Conservation (phyloP, 441 rosid species). For the Theobroma grandiflorum region DNA sequence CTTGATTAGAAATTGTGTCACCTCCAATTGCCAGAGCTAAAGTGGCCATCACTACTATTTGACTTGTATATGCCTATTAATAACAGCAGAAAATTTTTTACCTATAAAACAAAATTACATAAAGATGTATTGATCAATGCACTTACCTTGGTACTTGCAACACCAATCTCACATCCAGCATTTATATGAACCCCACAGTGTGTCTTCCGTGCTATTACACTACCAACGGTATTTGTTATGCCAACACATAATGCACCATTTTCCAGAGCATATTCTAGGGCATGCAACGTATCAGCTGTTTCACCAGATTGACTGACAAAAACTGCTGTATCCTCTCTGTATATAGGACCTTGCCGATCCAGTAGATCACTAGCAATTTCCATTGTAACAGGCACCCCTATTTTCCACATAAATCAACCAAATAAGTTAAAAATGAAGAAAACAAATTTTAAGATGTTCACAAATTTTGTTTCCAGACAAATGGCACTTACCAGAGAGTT, state of each 20-base stretch:
- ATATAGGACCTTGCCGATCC: slow-evolving; percentile 95
- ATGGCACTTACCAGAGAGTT: slow-evolving; percentile 72
- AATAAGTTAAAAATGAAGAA: neutral
- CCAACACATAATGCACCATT: slow-evolving; percentile 98
- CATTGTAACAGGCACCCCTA: slow-evolving; percentile 94
- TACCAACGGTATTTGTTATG: slow-evolving; percentile 72
- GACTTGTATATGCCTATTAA: slow-evolving; percentile 93
- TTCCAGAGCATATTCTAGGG: slow-evolving; percentile 81
- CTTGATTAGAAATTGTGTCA: slow-evolving; percentile 75
- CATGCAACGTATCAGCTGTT: slow-evolving; percentile 93
- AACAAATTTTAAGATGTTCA: slow-evolving; percentile 1
- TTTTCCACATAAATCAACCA: slow-evolving; percentile 22
- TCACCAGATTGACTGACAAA: slow-evolving; percentile 99
- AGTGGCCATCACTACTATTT: slow-evolving; percentile 97
- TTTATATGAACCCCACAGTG: slow-evolving; percentile 60
- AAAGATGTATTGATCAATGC: slow-evolving; percentile 19
- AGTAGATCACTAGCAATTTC: slow-evolving; percentile 95
- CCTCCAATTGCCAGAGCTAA: slow-evolving; percentile 89
- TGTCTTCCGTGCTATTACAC: no score
- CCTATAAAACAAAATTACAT: neutral
- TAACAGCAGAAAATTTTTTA: slow-evolving; percentile 8
- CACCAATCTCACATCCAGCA: slow-evolving; percentile 97
- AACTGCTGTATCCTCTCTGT: slow-evolving; percentile 95
- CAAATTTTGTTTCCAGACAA: slow-evolving; percentile 1
- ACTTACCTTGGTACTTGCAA: slow-evolving; percentile 93